Base-by-base conservation (phyloP, 148 eudicot species). In the Chenopodium formosanum region DNA sequence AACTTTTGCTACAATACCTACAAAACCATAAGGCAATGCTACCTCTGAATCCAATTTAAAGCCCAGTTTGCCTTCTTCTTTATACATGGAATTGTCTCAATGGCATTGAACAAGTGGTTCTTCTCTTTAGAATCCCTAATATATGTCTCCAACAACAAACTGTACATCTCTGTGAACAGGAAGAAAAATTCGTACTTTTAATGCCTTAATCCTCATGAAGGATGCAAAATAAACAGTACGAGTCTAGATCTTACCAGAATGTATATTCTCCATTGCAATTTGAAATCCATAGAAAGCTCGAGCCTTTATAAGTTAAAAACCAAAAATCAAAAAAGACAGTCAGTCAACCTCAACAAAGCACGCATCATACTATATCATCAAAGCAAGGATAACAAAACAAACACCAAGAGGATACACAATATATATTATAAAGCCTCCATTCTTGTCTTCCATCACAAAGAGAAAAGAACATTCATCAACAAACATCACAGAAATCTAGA, bases 231-330 rank as follows among this genome's bases (percentile, higher is more conserved):
- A 72, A 65, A 7, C 31, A 23, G 44, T 17, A 64, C 71, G 70
- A 64, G 10, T 58, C 65, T 73, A 48, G 52, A 74, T 12, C 63
- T 58, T 86, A 89, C 97, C 97, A 77, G 96, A 94, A 82, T 94
- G 98, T 70, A 94, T 79, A 81, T 94, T 92, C 85, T 92, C 98
- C 89, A 92, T 92, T 16, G 98, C 98, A 74, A 88, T 90, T 84
- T 94, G 98, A 85, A 94, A 94, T 23, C 98, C 98, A 67, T 94
- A 94, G 79, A 94, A 94, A 74, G 98, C 98, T n/a, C 96, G 92
- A 58, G 98, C 98, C 97, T 93, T 66, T 44, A 47, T 3, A 4
- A 82, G n/a, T 34, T 71, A 73, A 62, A 56, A 81, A 32, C 3
- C 14, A 50, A 13, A 13, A 50, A 50, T 37, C 14, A 23, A 29